phyloP scores from a whole-genome alignment of 176 grass and related monocot species.

The Aegilops speltoides region DNA sequence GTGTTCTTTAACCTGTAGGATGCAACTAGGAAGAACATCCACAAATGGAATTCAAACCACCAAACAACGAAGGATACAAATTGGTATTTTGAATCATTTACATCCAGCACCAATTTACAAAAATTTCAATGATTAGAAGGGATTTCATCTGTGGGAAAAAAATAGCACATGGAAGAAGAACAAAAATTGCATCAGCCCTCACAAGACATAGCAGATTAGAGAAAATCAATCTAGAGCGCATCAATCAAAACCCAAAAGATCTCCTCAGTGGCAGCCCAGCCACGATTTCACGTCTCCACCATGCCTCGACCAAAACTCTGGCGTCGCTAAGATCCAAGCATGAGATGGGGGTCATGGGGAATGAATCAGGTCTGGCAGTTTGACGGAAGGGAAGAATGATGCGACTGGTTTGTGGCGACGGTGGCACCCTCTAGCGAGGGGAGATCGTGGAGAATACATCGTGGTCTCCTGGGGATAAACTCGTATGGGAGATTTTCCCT shows the following conservation, averaged over 20 bases:
- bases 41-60: background rate
- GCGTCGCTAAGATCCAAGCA: background rate
- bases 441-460: too few species aligned
- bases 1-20: background rate
- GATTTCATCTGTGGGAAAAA: background rate
- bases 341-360: background rate
- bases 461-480: too few species aligned
- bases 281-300: background rate
- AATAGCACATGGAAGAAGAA: background rate
- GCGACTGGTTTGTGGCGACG: too few species aligned
- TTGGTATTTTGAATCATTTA: background rate
- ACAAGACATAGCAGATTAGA: background rate
- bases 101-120: background rate
- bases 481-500: too few species aligned
- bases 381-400: background rate
- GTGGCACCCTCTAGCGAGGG: too few species aligned
- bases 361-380: background rate
- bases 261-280: background rate
- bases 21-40: background rate
- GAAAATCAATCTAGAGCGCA: background rate
- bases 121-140: background rate
- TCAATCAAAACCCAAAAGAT: background rate
- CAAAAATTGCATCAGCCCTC: background rate
- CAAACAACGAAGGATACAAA: background rate
- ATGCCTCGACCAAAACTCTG: background rate